Evolutionary conservation across 192 early-diverging fungal species (phyloP).

Genomic region (Funneliformis mosseae): DNA sequence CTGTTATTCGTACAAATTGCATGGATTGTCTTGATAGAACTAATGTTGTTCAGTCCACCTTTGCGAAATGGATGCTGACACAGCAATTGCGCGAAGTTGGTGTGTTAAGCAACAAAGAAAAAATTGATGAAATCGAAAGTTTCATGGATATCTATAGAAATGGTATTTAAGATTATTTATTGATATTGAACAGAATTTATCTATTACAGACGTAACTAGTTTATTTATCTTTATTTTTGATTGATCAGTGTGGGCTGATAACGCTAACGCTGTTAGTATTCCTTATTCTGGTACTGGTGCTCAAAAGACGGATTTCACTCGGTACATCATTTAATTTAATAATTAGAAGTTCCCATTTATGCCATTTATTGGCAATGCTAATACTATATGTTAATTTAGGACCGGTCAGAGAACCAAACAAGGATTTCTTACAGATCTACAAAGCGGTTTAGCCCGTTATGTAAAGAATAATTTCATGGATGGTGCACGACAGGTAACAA

Average conservation of each 20-base stretch:
- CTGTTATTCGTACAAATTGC: conserved; percentile 94
- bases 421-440: conserved; percentile 81
- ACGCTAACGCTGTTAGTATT: conserved; percentile 89
- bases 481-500: conserved; percentile 72
- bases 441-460: conserved; percentile 85
- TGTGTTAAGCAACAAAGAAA: conserved; percentile 63
- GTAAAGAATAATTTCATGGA: conserved; percentile 95
- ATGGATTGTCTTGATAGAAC: conserved; percentile 99
- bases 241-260: conserved; percentile 93
- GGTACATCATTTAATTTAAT: conserved; percentile 39
- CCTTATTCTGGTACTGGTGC: conserved; percentile 97
- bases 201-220: not conserved
- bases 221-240: not conserved
- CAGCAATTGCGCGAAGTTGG: conserved; percentile 71
- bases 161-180: conserved; percentile 46
- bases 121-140: conserved; percentile 61
- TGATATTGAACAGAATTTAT: not conserved
- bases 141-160: conserved; percentile 83
- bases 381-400: conserved; percentile 39
- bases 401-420: conserved; percentile 86
- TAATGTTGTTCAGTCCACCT: conserved; percentile 95
- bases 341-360: not conserved
- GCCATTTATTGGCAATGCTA: no score
- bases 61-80: conserved; percentile 75
- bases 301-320: conserved; percentile 97